These are phyloP conservation scores for Xylaria venustula DNA, from an alignment of 495 filamentous ascomycete genomes.

Conservation along the genomic window DNA sequence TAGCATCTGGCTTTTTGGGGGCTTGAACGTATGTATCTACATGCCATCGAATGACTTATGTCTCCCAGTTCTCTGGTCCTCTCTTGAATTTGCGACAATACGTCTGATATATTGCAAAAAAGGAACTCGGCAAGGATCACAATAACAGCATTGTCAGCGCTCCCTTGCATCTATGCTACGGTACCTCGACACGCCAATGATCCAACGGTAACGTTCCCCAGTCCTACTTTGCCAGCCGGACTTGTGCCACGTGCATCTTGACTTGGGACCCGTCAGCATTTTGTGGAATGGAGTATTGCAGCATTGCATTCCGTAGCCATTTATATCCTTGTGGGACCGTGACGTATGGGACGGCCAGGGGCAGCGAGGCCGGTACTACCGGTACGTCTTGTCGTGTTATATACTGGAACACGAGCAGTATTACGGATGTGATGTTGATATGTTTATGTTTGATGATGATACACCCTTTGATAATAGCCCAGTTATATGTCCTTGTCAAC, in stretches of 20 bases:
- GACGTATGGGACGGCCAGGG: background rate
- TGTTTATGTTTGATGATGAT: no score
- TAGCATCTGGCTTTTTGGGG: background rate
- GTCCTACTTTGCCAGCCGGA: background rate
- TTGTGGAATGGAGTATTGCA: background rate
- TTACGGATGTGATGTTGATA: no score
- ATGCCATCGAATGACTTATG: no score
- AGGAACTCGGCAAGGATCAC: background rate
- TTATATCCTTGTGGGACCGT: slow-evolving; percentile 1
- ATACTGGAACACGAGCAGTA: no score
- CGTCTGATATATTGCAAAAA: background rate
- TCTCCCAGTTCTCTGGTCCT: no score
- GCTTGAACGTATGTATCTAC: background rate
- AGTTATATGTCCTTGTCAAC: no score
- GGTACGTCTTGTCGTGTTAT: background rate
- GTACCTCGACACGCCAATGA: background rate
- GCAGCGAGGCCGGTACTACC: background rate
- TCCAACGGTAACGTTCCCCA: background rate
- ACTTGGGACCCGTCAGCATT: background rate
- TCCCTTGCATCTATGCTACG: background rate
- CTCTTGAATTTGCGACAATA: background rate
- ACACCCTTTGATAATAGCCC: no score
- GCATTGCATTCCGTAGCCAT: background rate
- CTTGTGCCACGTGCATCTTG: background rate
- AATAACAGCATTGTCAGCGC: background rate